Evolutionary conservation across 768 basidiomycete genomes (phyloP), one percentile per base, ranked within the genome.

Genomic region (Kondoa malvinella): DNA sequence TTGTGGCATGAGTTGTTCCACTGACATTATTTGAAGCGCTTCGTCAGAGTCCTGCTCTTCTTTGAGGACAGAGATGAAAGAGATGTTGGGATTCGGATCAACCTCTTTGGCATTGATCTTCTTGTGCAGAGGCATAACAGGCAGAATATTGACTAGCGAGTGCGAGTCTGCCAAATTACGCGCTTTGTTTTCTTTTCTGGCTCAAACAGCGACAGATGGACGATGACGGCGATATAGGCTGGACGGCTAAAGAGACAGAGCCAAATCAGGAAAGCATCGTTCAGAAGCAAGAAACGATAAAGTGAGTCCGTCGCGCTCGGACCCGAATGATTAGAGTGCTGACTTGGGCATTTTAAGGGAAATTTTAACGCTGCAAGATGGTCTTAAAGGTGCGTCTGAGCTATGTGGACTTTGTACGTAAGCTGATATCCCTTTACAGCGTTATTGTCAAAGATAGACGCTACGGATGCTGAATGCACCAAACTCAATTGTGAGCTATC

Each of bases 61-160:
- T 29, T 63, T 63, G 3, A 63, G n/a, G 61, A 32, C 61, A 30
- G 61, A 59, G 25, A 31, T 4, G 25, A 25, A 4, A 59, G 21
- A 25, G 8, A 29, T 25, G 4, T 12, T 31, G 25, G 58, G 58
- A 4, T 4, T 14, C 27, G 4, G 15, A 14, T 31, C 30, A 8
- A 25, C 14, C 27, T 32, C 26, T 29, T 50, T 27, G 3, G 61
- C 61, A n/a, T 63, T 63, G 27, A 63, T 27, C 61, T 63, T 63
- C 61, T 63, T 63, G 61, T 63, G 61, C 61, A 63, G 27, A 17
- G 61, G 61, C 61, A 63, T 63, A 8, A 8, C 40, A 50, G 40
- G 12, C 12, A 50, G 40, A 50, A 8, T 50, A 50, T 50, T 50
- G 21, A 8, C 12, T 21, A 8, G 40, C 21, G 8, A 21, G 21